Conservation (phyloP, 1,284 basidiomycete species). For the Trichosporon inkin region DNA sequence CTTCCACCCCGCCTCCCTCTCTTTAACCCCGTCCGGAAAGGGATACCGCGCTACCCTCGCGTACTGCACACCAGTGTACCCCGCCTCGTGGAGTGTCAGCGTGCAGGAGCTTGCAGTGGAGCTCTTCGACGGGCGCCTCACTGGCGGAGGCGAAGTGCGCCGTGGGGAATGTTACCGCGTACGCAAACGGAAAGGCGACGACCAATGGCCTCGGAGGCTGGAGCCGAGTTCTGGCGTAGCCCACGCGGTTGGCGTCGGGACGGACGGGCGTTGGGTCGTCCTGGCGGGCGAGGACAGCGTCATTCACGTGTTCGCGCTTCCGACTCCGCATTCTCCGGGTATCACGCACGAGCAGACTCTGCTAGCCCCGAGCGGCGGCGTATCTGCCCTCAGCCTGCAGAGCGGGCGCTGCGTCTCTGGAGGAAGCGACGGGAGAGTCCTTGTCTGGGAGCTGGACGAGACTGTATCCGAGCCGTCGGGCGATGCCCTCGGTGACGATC, state of each 20-base stretch:
- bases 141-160: constrained; percentile 9
- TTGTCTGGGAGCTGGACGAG: constrained; percentile 49
- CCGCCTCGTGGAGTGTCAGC: constrained; percentile 47
- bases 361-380: constrained; percentile 39
- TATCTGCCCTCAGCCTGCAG: constrained; percentile 39
- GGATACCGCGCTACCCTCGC: constrained; percentile 40
- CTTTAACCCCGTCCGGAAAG: constrained; percentile 30
- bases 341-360: constrained; percentile 45
- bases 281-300: constrained; percentile 46
- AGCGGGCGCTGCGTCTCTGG: constrained; percentile 43
- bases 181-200: constrained; percentile 8
- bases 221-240: constrained; percentile 40
- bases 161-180: constrained; percentile 41
- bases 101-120: constrained; percentile 45
- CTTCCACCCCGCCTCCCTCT: constrained; percentile 46
- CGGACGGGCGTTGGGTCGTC: constrained; percentile 47
- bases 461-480: constrained; percentile 3
- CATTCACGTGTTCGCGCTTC: constrained; percentile 47
- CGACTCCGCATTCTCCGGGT: constrained; percentile 13
- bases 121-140: constrained; percentile 5
- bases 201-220: constrained; percentile 36
- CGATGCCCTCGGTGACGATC: constrained; percentile 3
- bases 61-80: constrained; percentile 48
- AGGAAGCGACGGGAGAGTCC: constrained; percentile 43
- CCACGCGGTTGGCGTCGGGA: constrained; percentile 39